Evolutionary conservation across 306 rosid genomes (phyloP).

Genomic region (Prosopis cineraria): DNA sequence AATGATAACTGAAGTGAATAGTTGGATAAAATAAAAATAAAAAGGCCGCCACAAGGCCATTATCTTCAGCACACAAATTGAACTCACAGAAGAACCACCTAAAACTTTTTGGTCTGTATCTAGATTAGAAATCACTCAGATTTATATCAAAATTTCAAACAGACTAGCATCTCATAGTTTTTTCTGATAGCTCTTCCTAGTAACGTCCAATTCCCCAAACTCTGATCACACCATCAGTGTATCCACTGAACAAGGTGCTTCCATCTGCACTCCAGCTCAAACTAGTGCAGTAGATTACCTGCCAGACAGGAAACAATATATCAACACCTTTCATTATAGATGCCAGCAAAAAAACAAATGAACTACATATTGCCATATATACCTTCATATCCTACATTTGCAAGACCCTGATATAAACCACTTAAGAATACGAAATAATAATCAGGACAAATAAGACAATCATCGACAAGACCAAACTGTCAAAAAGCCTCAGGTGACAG

Average conservation of each 20-base stretch:
- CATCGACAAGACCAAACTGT: background rate
- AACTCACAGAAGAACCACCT: constrained; percentile 28
- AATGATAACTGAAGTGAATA: background rate
- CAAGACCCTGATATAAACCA: background rate
- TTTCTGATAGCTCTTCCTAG: constrained; percentile 17
- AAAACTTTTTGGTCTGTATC: background rate
- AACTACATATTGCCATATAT: background rate
- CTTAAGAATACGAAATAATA: background rate
- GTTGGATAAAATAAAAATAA: constrained; percentile 16
- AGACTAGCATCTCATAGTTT: constrained; percentile 3
- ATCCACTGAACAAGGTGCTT: constrained; percentile 80
- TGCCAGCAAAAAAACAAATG: background rate
- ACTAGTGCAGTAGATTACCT: constrained; percentile 69
- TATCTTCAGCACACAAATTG: constrained; percentile 40
- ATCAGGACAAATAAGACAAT: background rate
- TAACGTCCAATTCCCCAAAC: constrained; percentile 82
- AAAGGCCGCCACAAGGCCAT: constrained; percentile 52
- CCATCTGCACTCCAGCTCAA: constrained; percentile 79
- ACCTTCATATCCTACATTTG: background rate
- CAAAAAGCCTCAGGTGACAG: background rate
- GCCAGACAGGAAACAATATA: background rate
- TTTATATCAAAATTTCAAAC: constrained; percentile 38
- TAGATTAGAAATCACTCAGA: constrained; percentile 36
- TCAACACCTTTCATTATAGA: background rate
- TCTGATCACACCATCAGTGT: constrained; percentile 73